phyloP scores from a whole-genome alignment of 257 asterid species.

The Datura wrightii region DNA sequence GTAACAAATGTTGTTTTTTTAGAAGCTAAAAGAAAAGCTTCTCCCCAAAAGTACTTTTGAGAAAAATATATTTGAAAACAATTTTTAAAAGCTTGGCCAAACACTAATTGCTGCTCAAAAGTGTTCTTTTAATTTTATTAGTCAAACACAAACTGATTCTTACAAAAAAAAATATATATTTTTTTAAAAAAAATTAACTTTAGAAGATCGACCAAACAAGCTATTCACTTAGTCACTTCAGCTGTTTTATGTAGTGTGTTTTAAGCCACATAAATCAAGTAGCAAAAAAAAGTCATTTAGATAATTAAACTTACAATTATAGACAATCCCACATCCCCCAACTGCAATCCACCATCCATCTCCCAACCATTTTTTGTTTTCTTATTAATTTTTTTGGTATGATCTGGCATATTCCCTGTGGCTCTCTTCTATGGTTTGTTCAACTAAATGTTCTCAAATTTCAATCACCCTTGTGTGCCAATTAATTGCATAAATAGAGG shows the following conservation, averaged over 20 bases:
- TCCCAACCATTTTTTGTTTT: neutral
- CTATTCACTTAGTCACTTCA: neutral
- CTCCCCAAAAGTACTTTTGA: no score
- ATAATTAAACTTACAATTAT: neutral
- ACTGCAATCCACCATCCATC: constrained; percentile 24
- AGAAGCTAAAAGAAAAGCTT: no score
- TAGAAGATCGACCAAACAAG: no score
- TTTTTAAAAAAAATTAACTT: no score
- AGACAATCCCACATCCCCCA: neutral
- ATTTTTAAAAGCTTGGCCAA: no score
- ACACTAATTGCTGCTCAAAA: no score
- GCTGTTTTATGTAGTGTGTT: neutral
- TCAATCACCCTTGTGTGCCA: constrained; percentile 5
- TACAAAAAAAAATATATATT: no score
- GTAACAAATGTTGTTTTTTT: no score
- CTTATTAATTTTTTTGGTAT: constrained; percentile 28
- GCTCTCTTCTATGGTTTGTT: neutral
- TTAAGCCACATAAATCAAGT: neutral
- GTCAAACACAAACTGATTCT: no score
- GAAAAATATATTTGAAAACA: no score
- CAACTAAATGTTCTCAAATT: constrained; percentile 19
- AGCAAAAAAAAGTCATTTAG: neutral
- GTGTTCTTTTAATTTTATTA: no score
- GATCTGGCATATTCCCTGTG: neutral
- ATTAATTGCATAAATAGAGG: neutral